Evolutionary conservation across 208 protist genomes (phyloP).

Genomic region (Herpetomonas muscarum): DNA sequence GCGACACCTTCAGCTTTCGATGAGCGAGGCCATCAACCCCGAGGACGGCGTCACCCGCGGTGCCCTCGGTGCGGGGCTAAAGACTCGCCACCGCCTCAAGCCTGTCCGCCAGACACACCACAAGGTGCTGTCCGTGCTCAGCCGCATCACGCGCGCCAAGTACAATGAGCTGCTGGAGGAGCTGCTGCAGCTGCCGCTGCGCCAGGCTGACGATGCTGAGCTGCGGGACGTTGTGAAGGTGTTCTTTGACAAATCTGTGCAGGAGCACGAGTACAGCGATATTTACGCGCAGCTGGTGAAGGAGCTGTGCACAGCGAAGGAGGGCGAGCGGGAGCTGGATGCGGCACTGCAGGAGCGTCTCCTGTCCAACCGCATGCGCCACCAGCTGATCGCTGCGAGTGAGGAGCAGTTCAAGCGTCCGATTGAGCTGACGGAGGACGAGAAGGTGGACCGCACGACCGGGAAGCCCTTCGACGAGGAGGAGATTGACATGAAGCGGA

Average conservation of each 20-base stretch:
- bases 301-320: slow-evolving; percentile 61
- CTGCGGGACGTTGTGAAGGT: slow-evolving; percentile 79
- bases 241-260: slow-evolving; percentile 84
- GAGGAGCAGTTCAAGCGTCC: slow-evolving; percentile 67
- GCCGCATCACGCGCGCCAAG: slow-evolving; percentile 79
- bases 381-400: slow-evolving; percentile 51
- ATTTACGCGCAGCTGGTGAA: slow-evolving; percentile 72
- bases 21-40: slow-evolving; percentile 41
- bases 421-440: slow-evolving; percentile 62
- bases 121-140: slow-evolving; percentile 87
- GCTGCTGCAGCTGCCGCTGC: slow-evolving; percentile 71
- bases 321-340: slow-evolving; percentile 46
- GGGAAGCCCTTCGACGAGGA: slow-evolving; percentile 53
- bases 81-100: slow-evolving; percentile 41
- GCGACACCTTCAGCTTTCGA: slow-evolving; percentile 68
- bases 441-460: slow-evolving; percentile 66
- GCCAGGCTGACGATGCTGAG: slow-evolving; percentile 70
- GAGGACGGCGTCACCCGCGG: slow-evolving; percentile 56
- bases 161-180: slow-evolving; percentile 68
- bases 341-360: slow-evolving; percentile 43
- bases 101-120: slow-evolving; percentile 68
- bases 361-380: slow-evolving; percentile 62
- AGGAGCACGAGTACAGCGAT: slow-evolving; percentile 74
- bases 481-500: slow-evolving; percentile 67
- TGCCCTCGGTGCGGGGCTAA: slow-evolving; percentile 51